A percentile compares a stretch with the other conserved stretches of the same genome.
phyloP scores from a whole-genome alignment of 2,329 filamentous ascomycete genomes.

The Hymenoscyphus infarciens region DNA sequence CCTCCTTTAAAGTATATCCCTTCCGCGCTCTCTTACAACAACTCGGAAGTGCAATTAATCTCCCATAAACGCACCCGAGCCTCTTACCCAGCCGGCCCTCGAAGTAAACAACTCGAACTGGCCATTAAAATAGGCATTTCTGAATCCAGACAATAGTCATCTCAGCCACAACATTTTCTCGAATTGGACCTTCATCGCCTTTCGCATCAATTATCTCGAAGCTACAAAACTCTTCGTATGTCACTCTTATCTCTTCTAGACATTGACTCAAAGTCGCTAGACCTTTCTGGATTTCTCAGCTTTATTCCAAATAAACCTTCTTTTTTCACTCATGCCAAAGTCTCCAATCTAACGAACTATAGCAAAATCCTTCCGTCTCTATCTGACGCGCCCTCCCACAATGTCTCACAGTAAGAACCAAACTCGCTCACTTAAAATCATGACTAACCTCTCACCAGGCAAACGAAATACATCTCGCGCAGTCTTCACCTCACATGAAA shows the following conservation, averaged over 20 bases:
- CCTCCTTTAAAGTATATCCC: background rate
- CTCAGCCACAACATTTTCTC: background rate
- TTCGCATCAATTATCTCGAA: background rate
- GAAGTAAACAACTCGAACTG: no score
- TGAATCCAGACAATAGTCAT: no score
- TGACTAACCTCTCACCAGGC: conserved; percentile 40
- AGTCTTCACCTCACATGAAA: conserved; percentile 92
- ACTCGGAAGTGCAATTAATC: background rate
- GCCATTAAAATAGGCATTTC: no score
- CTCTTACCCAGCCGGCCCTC: background rate
- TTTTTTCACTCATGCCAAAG: background rate
- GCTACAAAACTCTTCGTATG: background rate
- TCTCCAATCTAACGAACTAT: background rate
- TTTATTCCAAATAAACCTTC: background rate
- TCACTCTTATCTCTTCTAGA: background rate
- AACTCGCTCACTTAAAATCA: background rate
- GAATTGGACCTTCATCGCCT: background rate
- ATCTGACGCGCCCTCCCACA: background rate
- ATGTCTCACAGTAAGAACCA: conserved; percentile 51
- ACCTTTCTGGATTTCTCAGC: background rate
- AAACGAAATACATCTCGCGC: conserved; percentile 90
- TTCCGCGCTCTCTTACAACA: background rate
- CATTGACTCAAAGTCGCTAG: background rate
- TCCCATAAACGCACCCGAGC: background rate
- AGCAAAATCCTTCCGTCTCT: background rate